phyloP scores from a whole-genome alignment of 257 asterid genomes.

The Solanum sitiens region DNA sequence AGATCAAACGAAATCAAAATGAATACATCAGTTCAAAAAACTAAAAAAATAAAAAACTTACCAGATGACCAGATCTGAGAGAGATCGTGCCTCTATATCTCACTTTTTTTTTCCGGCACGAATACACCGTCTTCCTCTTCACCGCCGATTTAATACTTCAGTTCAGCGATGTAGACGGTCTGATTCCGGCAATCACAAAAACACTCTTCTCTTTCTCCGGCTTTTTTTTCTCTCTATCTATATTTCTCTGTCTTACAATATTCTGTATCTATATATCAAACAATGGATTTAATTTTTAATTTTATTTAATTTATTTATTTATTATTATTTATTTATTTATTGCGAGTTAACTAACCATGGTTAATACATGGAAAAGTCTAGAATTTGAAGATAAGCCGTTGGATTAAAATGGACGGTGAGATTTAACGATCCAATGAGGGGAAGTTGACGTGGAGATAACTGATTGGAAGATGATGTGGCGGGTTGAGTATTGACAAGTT shows the following conservation, averaged over 20 bases:
- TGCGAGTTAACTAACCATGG: neutral
- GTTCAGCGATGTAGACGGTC: neutral
- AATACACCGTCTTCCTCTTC: neutral
- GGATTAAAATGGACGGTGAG: constrained; percentile 1
- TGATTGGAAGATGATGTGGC: constrained; percentile 47
- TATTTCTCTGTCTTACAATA: neutral
- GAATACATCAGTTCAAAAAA: neutral
- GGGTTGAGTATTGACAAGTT: neutral
- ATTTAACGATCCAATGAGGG: constrained; percentile 1
- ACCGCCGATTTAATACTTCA: constrained; percentile 9
- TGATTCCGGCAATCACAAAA: neutral
- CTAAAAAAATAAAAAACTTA: constrained; percentile 6
- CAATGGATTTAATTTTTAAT: neutral
- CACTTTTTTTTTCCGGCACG: neutral
- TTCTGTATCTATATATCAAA: constrained; percentile 2
- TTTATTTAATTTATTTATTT: neutral
- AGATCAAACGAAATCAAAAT: neutral
- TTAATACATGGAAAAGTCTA: constrained; percentile 28
- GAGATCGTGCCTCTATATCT: constrained; percentile 10
- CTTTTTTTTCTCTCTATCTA: neutral
- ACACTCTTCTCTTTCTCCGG: constrained; percentile 2
- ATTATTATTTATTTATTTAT: neutral
- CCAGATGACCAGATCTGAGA: constrained; percentile 63
- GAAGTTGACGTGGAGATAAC: constrained; percentile 27
- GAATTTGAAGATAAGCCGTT: constrained; percentile 33